A percentile compares a stretch with the other conserved stretches of the same genome.
Evolutionary conservation across 495 filamentous ascomycete genomes (phyloP).

Genomic region (Aspergillus bertholletiae): DNA sequence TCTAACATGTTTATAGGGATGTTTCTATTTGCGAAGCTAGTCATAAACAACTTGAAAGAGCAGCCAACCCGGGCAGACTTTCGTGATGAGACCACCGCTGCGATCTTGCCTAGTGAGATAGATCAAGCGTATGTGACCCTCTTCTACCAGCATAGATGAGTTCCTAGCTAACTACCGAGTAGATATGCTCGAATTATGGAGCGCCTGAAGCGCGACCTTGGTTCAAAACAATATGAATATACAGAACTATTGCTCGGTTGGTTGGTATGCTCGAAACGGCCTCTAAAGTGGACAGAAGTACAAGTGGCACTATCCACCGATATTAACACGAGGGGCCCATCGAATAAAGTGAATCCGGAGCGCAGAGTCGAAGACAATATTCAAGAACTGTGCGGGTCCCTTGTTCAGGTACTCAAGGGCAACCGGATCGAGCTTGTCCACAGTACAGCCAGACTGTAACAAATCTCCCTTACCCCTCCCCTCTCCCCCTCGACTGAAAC

Average conservation of each 20-base stretch:
- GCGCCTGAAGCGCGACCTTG: conserved; percentile 3
- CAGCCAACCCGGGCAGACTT: neutral
- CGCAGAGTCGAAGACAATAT: neutral
- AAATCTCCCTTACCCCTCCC: neutral
- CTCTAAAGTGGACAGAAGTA: conserved; percentile 8
- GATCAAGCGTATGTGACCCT: conserved; percentile 4
- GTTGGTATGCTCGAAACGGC: conserved; percentile 8
- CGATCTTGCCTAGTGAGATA: neutral
- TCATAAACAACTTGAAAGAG: conserved; percentile 3
- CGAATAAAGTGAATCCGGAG: neutral
- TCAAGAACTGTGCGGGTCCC: conserved; percentile 6
- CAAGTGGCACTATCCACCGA: conserved; percentile 2
- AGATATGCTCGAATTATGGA: conserved; percentile 10
- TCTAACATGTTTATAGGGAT: conserved; percentile 2
- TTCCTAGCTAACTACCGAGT: neutral
- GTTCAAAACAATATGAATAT: neutral
- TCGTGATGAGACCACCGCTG: neutral
- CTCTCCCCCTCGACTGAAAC: no score
- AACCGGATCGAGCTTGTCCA: conserved; percentile 10
- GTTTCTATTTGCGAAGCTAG: conserved; percentile 7
- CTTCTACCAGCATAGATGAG: no score
- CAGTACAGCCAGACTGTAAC: conserved; percentile 8
- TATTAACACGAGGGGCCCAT: neutral
- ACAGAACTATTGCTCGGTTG: conserved; percentile 7
- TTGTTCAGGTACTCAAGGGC: conserved; percentile 8